These are phyloP conservation scores for Penicillium sp. DNA, from an alignment of 2,329 filamentous ascomycete species.

Conservation along the genomic window DNA sequence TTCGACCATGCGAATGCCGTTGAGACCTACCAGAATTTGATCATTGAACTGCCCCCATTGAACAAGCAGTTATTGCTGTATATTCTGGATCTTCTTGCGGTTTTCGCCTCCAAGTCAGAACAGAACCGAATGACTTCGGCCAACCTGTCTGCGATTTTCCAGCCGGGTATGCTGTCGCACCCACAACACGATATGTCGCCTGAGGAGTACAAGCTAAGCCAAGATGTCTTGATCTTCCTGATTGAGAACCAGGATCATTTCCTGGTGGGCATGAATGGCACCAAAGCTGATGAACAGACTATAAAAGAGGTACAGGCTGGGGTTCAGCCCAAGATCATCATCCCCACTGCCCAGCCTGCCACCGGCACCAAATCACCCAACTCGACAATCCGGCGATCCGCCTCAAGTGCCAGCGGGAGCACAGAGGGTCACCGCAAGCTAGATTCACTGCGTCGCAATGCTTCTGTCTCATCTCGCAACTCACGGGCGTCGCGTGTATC, in stretches of 20 bases:
- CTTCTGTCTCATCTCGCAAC: constrained; percentile 87
- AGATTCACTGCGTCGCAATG: constrained; percentile 76
- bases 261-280: constrained; percentile 96
- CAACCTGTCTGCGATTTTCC: constrained; percentile 95
- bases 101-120: constrained; percentile 95
- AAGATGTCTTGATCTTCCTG: constrained; percentile 95
- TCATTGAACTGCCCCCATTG: constrained; percentile 87
- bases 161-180: constrained; percentile 93
- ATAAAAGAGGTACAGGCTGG: constrained; percentile 70
- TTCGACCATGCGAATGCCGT: constrained; percentile 79
- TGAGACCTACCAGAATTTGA: constrained; percentile 79
- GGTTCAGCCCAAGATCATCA: constrained; percentile 30
- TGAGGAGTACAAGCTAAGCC: constrained; percentile 88
- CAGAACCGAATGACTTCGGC: constrained; percentile 95
- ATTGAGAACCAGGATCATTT: constrained; percentile 99
- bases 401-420: constrained; percentile 84
- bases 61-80: constrained; percentile 94
- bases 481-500: constrained; percentile 77
- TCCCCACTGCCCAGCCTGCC: not conserved
- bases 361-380: constrained; percentile 33
- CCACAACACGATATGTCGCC: constrained; percentile 94
- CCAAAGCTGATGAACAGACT: constrained; percentile 86
- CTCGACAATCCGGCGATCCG: constrained; percentile 66
- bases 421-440: constrained; percentile 83
- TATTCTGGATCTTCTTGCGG: constrained; percentile 90